These are phyloP conservation scores for Morella rubra DNA, from an alignment of 306 rosid species.

Conservation along the genomic window DNA sequence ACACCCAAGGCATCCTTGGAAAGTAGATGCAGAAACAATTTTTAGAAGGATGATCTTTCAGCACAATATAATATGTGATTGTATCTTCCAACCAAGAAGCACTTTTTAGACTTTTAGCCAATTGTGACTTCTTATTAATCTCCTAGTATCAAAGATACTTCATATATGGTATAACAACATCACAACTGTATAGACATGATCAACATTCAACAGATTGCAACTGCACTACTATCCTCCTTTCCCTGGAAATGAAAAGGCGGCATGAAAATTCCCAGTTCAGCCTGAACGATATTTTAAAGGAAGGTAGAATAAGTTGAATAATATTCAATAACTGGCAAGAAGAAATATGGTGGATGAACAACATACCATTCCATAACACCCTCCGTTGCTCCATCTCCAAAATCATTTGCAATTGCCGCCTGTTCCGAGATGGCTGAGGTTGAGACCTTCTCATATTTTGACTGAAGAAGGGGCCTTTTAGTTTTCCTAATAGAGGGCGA, in stretches of 20 bases:
- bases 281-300: neutral
- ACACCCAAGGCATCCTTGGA: neutral
- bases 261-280: neutral
- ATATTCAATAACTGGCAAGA: neutral
- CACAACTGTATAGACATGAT: neutral
- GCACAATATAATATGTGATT: neutral
- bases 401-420: conserved; percentile 25
- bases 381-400: conserved; percentile 28
- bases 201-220: neutral
- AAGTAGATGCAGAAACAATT: neutral
- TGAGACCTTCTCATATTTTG: conserved; percentile 33
- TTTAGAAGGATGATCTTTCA: conserved; percentile 10
- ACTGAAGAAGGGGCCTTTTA: conserved; percentile 33
- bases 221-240: neutral
- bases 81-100: neutral
- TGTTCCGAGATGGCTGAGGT: conserved; percentile 35
- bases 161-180: neutral
- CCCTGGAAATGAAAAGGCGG: neutral
- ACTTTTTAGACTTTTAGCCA: neutral
- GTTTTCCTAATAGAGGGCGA: conserved; percentile 37
- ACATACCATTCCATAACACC: conserved; percentile 33
- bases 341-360: neutral
- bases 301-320: neutral
- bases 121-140: neutral
- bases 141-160: neutral